A percentile compares a stretch with the other conserved stretches of the same genome.
Conservation (phyloP, 2,329 filamentous ascomycete species). For the Epichloe baconii region DNA sequence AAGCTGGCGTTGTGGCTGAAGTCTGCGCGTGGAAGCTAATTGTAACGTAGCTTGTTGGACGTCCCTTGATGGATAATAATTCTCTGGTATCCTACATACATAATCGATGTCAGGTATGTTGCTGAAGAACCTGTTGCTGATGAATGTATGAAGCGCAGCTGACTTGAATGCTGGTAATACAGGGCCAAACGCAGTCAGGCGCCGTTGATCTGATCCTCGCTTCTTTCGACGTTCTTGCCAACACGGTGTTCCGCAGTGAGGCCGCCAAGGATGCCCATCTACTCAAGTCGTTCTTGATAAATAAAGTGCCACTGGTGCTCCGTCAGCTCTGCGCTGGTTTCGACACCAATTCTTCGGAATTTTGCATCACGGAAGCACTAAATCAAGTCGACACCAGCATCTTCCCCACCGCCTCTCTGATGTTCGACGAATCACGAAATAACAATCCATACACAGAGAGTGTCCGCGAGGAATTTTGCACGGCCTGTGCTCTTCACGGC, state of each 20-base stretch:
- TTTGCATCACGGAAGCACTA: conserved; percentile 57
- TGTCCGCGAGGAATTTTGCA: conserved; percentile 63
- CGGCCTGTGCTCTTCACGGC: conserved; percentile 77
- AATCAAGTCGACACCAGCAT: conserved; percentile 71
- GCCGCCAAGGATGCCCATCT: conserved; percentile 50
- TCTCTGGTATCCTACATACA: conserved; percentile 68
- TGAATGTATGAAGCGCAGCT: conserved; percentile 2
- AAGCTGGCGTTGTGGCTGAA: neutral
- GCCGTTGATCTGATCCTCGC: conserved; percentile 75
- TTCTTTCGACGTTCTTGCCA: conserved; percentile 80
- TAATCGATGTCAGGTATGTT: conserved; percentile 62
- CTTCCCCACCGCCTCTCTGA: conserved; percentile 47
- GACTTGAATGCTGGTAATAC: neutral
- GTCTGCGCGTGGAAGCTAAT: neutral
- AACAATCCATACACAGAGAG: conserved; percentile 45
- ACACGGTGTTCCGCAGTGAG: conserved; percentile 60
- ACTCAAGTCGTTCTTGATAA: conserved; percentile 75
- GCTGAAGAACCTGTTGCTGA: neutral
- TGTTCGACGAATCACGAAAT: conserved; percentile 46
- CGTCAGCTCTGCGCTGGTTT: conserved; percentile 36
- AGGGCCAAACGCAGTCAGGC: conserved; percentile 66
- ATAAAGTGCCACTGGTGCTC: conserved; percentile 45
- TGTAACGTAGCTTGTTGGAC: conserved; percentile 52
- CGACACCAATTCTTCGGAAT: conserved; percentile 61
- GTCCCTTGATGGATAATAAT: conserved; percentile 72